Conservation (phyloP, 768 basidiomycete genomes). For the Lanmaoa pseudosensibilis region DNA sequence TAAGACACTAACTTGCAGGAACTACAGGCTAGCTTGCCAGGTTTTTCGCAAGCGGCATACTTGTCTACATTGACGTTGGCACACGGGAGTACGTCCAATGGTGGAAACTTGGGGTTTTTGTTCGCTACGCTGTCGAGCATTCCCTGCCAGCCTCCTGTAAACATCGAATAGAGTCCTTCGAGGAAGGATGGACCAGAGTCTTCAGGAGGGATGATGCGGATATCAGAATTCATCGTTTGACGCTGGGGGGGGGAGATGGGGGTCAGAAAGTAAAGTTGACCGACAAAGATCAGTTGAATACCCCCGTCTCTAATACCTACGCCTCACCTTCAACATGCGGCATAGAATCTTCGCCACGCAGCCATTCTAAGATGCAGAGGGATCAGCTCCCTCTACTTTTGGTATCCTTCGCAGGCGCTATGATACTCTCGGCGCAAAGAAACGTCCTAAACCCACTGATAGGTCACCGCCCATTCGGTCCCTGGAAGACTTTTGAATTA, state of each 20-base stretch:
- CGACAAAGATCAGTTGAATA: background rate
- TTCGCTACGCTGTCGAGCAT: constrained; percentile 7
- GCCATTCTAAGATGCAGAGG: background rate
- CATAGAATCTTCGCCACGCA: background rate
- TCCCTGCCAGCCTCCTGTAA: constrained; percentile 16
- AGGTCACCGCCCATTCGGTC: background rate
- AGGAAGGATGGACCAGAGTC: constrained; percentile 13
- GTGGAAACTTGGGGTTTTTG: constrained; percentile 22
- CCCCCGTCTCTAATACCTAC: background rate
- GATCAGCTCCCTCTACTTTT: constrained; percentile 20
- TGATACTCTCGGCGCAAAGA: background rate
- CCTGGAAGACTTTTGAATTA: background rate
- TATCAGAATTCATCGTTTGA: constrained; percentile 13
- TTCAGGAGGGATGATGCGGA: constrained; percentile 21
- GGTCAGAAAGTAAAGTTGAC: background rate
- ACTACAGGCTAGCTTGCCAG: constrained; percentile 31
- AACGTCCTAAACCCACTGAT: background rate
- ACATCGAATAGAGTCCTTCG: constrained; percentile 6
- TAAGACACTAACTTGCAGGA: constrained; percentile 44
- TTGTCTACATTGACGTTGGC: constrained; percentile 33
- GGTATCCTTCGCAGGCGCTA: constrained; percentile 1
- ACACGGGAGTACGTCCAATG: constrained; percentile 34
- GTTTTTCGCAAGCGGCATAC: constrained; percentile 28
- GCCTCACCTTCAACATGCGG: constrained; percentile 24
- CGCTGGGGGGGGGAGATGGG: background rate